These are phyloP conservation scores for Trichocladium uniseriatum DNA, from an alignment of 495 filamentous ascomycete species.

Conservation along the genomic window DNA sequence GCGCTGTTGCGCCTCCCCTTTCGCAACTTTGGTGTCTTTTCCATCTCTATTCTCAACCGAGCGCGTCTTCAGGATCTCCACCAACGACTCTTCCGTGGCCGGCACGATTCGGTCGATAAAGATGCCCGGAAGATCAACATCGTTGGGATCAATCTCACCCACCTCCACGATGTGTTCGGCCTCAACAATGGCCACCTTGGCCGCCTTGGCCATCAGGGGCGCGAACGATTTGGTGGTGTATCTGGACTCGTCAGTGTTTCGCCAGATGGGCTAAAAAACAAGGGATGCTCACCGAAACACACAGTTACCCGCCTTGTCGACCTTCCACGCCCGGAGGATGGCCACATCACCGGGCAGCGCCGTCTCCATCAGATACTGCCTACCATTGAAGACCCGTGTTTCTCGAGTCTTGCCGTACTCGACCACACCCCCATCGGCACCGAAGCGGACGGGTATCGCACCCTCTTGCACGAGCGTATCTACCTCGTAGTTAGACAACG, in stretches of 20 bases:
- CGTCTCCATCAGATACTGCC: conserved; percentile 52
- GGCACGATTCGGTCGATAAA: conserved; percentile 56
- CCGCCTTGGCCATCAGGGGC: conserved; percentile 53
- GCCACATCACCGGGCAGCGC: conserved; percentile 55
- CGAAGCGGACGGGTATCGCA: conserved; percentile 48
- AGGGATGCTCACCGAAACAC: conserved; percentile 39
- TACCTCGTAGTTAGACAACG: conserved; percentile 4
- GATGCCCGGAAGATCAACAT: conserved; percentile 54
- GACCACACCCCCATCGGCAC: conserved; percentile 41
- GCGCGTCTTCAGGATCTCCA: conserved; percentile 48
- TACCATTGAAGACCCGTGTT: conserved; percentile 50
- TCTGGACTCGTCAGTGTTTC: not conserved
- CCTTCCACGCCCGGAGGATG: conserved; percentile 54
- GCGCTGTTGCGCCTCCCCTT: conserved; percentile 28
- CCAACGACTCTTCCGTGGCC: conserved; percentile 42
- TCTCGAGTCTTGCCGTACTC: conserved; percentile 48
- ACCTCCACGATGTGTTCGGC: conserved; percentile 58
- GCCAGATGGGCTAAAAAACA: not conserved
- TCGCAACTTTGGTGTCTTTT: conserved; percentile 11
- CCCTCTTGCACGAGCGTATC: conserved; percentile 53
- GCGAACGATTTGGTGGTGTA: conserved; percentile 55
- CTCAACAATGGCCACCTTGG: conserved; percentile 54
- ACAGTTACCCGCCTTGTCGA: conserved; percentile 55
- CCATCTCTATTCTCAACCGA: conserved; percentile 19
- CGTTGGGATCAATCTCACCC: conserved; percentile 48